Base-by-base conservation (phyloP, 2,329 filamentous ascomycete genomes). In the Colletotrichum sp. region DNA sequence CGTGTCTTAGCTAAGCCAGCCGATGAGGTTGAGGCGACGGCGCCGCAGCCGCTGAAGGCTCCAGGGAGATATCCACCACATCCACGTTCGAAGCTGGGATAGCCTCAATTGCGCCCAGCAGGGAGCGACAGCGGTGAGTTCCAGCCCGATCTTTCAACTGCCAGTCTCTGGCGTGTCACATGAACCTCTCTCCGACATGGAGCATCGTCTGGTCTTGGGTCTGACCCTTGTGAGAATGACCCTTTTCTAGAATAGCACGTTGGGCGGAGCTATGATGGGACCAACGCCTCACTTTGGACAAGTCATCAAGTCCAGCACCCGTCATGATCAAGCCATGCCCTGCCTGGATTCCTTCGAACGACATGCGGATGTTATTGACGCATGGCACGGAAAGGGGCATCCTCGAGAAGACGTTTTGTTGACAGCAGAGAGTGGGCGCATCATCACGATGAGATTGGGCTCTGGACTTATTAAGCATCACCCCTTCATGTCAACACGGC, bases 21-120 rank as follows among this genome's bases (percentile, higher is more conserved):
- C 8, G 67, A 18, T 39, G 16, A 15, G 16, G n/a, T 52, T 30
- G 49, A 44, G 49, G 52, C 68, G 49, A 71, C 57, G 26, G 64
- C 64, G 70, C 73, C 69, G 57, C 63, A 64, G 69, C 64, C 69
- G 70, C 69, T 76, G 73, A 60, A 72, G 44, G 69, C 69, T 52
- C 44, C 59, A 44, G 44, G 44, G 24, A 28, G 62, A 72, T 66
- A 55, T 67, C 72, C 72, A 75, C 68, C 10, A 24, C 39, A 70
- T n/a, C n/a, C 55, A 64, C 36, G 36, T 34, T 57, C 18, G 71
- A 44, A 36, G 64, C 71, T 34, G 74, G 64, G 65, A 76, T 76
- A 76, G 70, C 71, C 70, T 73, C 71, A 69, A 74, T 32, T 69
- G 32, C 24, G 64, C 18, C 32, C 49, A 64, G 49, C 64, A 24